Evolutionary conservation across 805 yeast genomes (phyloP), one percentile per base, ranked within the genome.

Genomic region (Maudiozyma barnettii): DNA sequence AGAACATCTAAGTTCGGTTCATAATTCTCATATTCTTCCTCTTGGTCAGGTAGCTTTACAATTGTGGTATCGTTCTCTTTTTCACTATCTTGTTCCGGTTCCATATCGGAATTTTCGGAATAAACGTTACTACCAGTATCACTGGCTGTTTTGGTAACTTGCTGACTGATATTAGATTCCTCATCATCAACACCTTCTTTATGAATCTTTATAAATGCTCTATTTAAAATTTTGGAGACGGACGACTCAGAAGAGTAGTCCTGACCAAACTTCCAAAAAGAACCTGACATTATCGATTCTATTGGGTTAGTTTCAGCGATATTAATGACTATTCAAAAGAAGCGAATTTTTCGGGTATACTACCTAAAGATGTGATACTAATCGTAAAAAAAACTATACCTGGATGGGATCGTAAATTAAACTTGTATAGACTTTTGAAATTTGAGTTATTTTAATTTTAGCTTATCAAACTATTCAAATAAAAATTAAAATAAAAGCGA

Each of bases 211-310:
- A 65, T 47, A 38, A 68, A 68, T 2, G 70, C 69, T 19, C 59
- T 64, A 45, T 67, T 68, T 48, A 70, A 51, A 3, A 76, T 63
- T 37, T 68, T 73, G 48, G 81, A 76, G 45, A 80, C 73, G 45
- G 79, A 73, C 2, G 84, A 76, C 36, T 74, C 78, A 37, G 72
- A 65, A 45, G 75, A 67, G 60, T 77, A 79, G 53, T 75, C 81
- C 58, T 75, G 78, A 13, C 78, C 78, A 59, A 76, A 75, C 52
- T 76, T 74, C 84, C 84, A 79, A 58, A 78, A 79, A 23, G 82
- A 66, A 7, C 70, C 66, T 2, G 73, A 66, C 73, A 69, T 69
- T 13, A 10, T 21, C 18, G 7, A 10, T 33, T 33, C 18, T 5
- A 8, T n/a, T 7, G 18, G 8, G 30, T 6, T n/a, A n/a, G 8